Base-by-base conservation (phyloP, 2,329 filamentous ascomycete genomes). In the Aureobasidium leucospermi region DNA sequence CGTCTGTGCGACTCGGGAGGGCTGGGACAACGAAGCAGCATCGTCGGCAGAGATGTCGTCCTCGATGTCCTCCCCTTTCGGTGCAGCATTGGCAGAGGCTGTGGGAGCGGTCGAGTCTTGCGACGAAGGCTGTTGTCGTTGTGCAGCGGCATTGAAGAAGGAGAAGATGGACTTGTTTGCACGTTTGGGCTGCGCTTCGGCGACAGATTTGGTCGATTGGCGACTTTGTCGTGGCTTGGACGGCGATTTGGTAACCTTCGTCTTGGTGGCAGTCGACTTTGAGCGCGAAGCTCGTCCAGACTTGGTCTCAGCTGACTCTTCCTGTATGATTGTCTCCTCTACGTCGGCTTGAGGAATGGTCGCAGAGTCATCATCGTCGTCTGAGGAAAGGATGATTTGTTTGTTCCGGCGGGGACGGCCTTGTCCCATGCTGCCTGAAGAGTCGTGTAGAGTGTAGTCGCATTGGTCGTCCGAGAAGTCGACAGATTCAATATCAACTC, bases 71-170 rank as follows among this genome's bases (percentile, higher is more conserved):
- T 65, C 48, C 16, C 66, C 60, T 19, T 65, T 59, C 28, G 31
- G 19, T 6, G 64, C 61, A 13, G 63, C 61, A 6, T 58, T 43
- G 28, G 72, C 67, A 39, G 74, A 69, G 57, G 74, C 76, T 59
- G 74, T 72, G 5, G 73, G 71, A 60, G 72, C 78, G 23, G 72
- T 67, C 10, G 71, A 70, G 15, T 70, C 68, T 61, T 75, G 73
- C 6, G 69, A 67, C 4, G 59, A 58, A 8, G 53, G 46, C 49
- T 70, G 68, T 61, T 75, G 74, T 34, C 71, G 63, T 58, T 74
- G 75, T n/a, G 75, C 72, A 7, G 71, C 70, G 53, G 70, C 70
- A 66, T 73, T 76, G 69, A 80, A 79, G 69, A 79, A 80, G 15
- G 77, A 79, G 38, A 73, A 76, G 52, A 79, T 78, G 9, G 76